Evolutionary conservation across 495 filamentous ascomycete genomes (phyloP).

Genomic region (Hypoxylon intermedium): DNA sequence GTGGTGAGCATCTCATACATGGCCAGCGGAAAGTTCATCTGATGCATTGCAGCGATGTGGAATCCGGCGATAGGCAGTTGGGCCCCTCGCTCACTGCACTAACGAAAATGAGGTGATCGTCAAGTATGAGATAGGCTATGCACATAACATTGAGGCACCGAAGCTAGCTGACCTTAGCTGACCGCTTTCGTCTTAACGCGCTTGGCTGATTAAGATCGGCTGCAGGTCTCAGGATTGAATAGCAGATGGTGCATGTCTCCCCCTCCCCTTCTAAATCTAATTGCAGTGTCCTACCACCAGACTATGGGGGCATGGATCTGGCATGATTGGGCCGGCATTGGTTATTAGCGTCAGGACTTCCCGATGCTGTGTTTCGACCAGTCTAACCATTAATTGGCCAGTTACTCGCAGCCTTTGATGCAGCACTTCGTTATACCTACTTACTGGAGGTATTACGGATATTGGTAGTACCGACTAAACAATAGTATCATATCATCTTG

Average conservation of each 20-base stretch:
- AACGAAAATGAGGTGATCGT: conserved; percentile 2
- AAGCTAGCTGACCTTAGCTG: conserved; percentile 22
- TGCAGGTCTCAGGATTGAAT: conserved; percentile 33
- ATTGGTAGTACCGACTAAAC: background rate
- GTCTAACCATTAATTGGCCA: conserved; percentile 2
- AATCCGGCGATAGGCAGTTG: conserved; percentile 18
- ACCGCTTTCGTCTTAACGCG: conserved; percentile 26
- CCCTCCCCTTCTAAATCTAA: conserved; percentile 14
- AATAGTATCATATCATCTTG: no score
- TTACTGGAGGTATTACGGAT: background rate
- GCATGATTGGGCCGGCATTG: conserved; percentile 11
- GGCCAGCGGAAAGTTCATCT: conserved; percentile 5
- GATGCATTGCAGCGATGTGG: conserved; percentile 15
- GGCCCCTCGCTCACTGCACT: conserved; percentile 2
- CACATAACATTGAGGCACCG: background rate
- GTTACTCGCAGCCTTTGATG: no score
- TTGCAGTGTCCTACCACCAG: conserved; percentile 13
- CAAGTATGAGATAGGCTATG: conserved; percentile 24
- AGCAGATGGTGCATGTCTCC: conserved; percentile 33
- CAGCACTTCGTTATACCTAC: background rate
- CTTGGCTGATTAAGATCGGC: conserved; percentile 37
- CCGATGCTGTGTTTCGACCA: conserved; percentile 7
- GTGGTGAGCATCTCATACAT: conserved; percentile 8
- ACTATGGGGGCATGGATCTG: conserved; percentile 10
- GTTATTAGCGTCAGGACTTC: conserved; percentile 2